These are phyloP conservation scores for Quercus berberidifolia DNA, from an alignment of 306 rosid genomes.

Conservation along the genomic window DNA sequence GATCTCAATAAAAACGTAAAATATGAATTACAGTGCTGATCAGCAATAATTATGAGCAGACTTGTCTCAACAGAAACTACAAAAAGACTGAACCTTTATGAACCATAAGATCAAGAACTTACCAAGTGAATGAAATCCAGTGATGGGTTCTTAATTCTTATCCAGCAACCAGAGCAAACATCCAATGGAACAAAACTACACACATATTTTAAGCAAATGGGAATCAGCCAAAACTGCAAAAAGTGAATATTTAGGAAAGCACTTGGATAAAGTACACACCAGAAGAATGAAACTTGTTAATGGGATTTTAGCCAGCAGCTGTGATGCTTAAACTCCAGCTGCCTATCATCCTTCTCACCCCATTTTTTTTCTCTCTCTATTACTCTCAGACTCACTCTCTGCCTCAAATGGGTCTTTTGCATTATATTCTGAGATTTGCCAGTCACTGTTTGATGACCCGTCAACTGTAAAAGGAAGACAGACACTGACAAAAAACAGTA, in stretches of 20 bases:
- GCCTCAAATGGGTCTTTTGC: conserved; percentile 28
- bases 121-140: conserved; percentile 29
- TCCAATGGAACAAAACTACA: conserved; percentile 20
- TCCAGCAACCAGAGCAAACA: conserved; percentile 22
- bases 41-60: conserved; percentile 20
- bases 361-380: conserved; percentile 41
- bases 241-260: conserved; percentile 15
- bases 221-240: conserved; percentile 26
- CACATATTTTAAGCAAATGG: conserved; percentile 34
- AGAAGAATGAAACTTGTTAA: conserved; percentile 30
- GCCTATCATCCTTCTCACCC: conserved; percentile 42
- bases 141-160: conserved; percentile 11
- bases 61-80: conserved; percentile 3
- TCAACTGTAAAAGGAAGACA: conserved; percentile 38
- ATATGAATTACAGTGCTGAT: neutral
- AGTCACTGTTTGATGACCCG: conserved; percentile 35
- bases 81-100: conserved; percentile 21
- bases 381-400: conserved; percentile 12
- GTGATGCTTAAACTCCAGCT: conserved; percentile 28
- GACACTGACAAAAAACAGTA: conserved; percentile 22
- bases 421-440: conserved; percentile 32
- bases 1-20: neutral
- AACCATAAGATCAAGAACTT: conserved; percentile 32
- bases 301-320: conserved; percentile 36
- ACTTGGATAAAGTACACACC: conserved; percentile 31